Evolutionary conservation across 2,329 filamentous ascomycete genomes (phyloP), one percentile per base, ranked within the genome.

Genomic region (Pseudofabraea citricarpa): DNA sequence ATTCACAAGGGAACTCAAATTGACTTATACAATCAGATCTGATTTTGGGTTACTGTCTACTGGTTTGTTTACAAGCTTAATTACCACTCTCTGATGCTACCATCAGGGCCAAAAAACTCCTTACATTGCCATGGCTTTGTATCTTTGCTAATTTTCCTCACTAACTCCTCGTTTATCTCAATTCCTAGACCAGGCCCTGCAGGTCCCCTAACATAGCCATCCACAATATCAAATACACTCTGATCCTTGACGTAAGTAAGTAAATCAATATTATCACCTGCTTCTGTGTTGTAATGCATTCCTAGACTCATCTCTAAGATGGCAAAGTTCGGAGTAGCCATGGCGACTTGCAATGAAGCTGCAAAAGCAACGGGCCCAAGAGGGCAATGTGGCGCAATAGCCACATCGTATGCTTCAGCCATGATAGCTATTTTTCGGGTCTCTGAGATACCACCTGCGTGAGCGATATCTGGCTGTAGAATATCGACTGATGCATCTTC

Each of bases 221-320:
- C 71, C 21, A 65, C 59, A 15, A 77, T 71, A 38, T 67, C 59
- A 60, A 75, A 77, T 0, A 74, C 72, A 20, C 64, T 64, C 2
- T 67, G 61, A 52, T 77, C 69, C 51, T 68, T 71, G 5, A 72
- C 59, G 51, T 78, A 79, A 21, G 67, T 73, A 19, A 64, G 70
- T 44, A 75, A 63, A 57, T 75, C 72, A 47, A 41, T 36, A 20
- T 68, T 66, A 36, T 72, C 67, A 2, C 32, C 32, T 13, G 32
- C 69, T 48, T 73, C 71, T 1, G 64, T 63, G 41, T 81, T 81
- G 53, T 81, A 81, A 56, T 81, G 77, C 47, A 81, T 80, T 0
- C 76, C 76, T 24, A 80, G 44, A 36, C 70, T 73, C 77, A 79
- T 79, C 56, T 79, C 75, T 55, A 75, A 72, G 21, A 79, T 78